These are phyloP conservation scores for Cryptosporidium muris DNA, from an alignment of 169 alveolate species.

Conservation along the genomic window DNA sequence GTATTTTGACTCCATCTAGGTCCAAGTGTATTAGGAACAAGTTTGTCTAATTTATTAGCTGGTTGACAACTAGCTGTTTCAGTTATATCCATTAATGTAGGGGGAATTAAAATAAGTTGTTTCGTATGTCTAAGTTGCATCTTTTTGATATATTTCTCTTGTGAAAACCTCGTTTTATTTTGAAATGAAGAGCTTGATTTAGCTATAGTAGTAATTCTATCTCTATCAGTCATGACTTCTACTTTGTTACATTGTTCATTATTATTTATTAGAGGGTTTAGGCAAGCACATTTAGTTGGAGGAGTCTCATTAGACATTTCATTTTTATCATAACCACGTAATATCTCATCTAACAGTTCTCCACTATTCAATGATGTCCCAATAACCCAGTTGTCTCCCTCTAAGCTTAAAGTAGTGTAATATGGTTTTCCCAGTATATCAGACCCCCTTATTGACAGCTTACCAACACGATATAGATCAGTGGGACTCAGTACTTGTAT, in stretches of 20 bases:
- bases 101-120: slow-evolving; percentile 24
- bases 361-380: slow-evolving; percentile 46
- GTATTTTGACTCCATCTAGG: slow-evolving; percentile 72
- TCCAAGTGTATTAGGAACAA: slow-evolving; percentile 53
- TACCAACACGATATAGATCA: slow-evolving; percentile 42
- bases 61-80: slow-evolving; percentile 69
- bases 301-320: not conserved
- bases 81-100: slow-evolving; percentile 26
- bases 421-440: slow-evolving; percentile 51
- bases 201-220: slow-evolving; percentile 33
- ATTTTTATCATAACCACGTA: slow-evolving; percentile 9
- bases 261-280: slow-evolving; percentile 19
- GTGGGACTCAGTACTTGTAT: slow-evolving; percentile 7
- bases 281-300: slow-evolving; percentile 12
- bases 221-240: not conserved
- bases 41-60: slow-evolving; percentile 18
- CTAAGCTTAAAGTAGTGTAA: slow-evolving; percentile 38
- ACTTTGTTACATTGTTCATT: slow-evolving; percentile 15
- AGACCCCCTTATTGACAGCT: slow-evolving; percentile 38
- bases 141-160: slow-evolving; percentile 61
- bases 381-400: slow-evolving; percentile 50
- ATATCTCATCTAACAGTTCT: slow-evolving; percentile 37
- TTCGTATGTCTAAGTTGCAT: slow-evolving; percentile 42
- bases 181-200: slow-evolving; percentile 37
- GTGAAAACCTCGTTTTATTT: slow-evolving; percentile 50